These are phyloP conservation scores for Hymenoscyphus infarciens DNA, from an alignment of 2,329 filamentous ascomycete genomes.

Conservation along the genomic window DNA sequence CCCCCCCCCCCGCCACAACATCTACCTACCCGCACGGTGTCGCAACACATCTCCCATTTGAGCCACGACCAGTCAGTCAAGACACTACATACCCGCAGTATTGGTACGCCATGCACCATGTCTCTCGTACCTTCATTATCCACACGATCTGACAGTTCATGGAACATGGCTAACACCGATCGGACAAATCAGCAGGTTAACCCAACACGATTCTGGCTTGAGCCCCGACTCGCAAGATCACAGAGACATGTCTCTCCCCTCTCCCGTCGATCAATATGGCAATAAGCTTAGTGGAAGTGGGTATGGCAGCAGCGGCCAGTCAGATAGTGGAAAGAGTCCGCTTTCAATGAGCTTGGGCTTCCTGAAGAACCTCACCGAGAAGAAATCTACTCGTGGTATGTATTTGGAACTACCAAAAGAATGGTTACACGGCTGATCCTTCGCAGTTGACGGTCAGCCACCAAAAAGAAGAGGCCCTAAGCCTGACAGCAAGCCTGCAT, in stretches of 20 bases:
- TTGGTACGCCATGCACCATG: constrained; percentile 23
- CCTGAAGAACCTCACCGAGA: constrained; percentile 66
- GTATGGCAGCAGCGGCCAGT: constrained; percentile 33
- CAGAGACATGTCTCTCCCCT: constrained; percentile 28
- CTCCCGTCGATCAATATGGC: constrained; percentile 31
- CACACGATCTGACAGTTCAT: constrained; percentile 7
- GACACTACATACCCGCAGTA: neutral
- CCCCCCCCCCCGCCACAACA: constrained; percentile 12
- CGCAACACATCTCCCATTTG: neutral
- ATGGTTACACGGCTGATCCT: constrained; percentile 4
- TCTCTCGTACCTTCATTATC: constrained; percentile 4
- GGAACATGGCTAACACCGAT: constrained; percentile 22
- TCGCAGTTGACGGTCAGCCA: constrained; percentile 67
- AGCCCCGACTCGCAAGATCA: constrained; percentile 8
- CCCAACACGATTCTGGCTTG: constrained; percentile 9
- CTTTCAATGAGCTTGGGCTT: constrained; percentile 53
- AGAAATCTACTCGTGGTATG: constrained; percentile 73
- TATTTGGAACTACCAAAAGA: constrained; percentile 3
- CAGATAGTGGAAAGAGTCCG: constrained; percentile 34
- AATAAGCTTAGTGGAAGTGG: constrained; percentile 30
- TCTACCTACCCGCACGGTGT: neutral
- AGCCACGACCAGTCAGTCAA: constrained; percentile 13
- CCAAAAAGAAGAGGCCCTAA: constrained; percentile 91
- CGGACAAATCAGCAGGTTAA: constrained; percentile 15
- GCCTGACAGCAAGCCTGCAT: constrained; percentile 90